Evolutionary conservation across 2,329 filamentous ascomycete genomes (phyloP).

Genomic region (Akanthomyces dipterigenus): DNA sequence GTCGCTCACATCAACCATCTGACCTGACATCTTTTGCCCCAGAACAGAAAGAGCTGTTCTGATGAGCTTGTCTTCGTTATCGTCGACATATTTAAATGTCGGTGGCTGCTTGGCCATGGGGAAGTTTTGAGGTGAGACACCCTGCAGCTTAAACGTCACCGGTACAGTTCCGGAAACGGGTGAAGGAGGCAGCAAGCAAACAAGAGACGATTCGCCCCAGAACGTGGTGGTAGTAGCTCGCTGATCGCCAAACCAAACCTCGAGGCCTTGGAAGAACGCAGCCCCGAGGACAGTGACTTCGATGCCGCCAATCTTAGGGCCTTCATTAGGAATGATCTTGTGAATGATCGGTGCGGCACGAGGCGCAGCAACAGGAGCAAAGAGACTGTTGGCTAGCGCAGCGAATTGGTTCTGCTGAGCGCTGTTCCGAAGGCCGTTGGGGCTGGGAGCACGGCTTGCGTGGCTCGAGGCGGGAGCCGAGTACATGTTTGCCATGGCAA

Average conservation of each 20-base stretch:
- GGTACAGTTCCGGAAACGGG: conserved; percentile 60
- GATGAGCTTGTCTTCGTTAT: conserved; percentile 62
- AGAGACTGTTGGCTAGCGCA: conserved; percentile 42
- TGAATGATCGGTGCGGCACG: conserved; percentile 56
- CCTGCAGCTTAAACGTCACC: conserved; percentile 59
- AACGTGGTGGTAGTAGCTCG: conserved; percentile 66
- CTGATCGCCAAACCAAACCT: conserved; percentile 73
- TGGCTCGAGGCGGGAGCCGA: conserved; percentile 68
- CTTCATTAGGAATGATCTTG: conserved; percentile 77
- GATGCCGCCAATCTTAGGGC: conserved; percentile 74
- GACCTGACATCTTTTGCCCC: conserved; percentile 57
- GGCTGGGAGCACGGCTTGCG: conserved; percentile 72
- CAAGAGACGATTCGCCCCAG: conserved; percentile 73
- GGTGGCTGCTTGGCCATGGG: conserved; percentile 35
- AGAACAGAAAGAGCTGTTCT: conserved; percentile 60
- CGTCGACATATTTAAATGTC: conserved; percentile 67
- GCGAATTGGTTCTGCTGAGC: conserved; percentile 37
- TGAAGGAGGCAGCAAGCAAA: conserved; percentile 70
- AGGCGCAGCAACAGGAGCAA: conserved; percentile 42
- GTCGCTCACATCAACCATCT: conserved; percentile 53
- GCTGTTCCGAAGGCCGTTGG: conserved; percentile 46
- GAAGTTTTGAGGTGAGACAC: conserved; percentile 31
- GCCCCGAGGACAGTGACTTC: conserved; percentile 82
- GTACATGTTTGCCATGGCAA: conserved; percentile 58
- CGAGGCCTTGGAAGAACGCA: conserved; percentile 67